Conservation (phyloP, 2,329 filamentous ascomycete genomes). For the Sarocladium oryzae region DNA sequence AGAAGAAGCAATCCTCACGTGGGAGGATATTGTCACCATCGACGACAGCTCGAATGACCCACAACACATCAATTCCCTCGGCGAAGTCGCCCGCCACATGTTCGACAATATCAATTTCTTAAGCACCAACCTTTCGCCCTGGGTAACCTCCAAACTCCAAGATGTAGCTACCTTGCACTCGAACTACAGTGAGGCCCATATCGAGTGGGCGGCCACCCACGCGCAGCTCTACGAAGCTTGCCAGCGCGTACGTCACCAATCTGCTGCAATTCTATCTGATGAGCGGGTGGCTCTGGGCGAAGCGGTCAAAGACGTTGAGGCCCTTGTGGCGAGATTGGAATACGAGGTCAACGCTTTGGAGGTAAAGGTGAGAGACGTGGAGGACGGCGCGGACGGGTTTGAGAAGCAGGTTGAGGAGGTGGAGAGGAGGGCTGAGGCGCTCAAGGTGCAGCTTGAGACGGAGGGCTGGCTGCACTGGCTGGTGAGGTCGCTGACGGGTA, state of each 20-base stretch:
- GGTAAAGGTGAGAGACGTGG: slow-evolving; percentile 78
- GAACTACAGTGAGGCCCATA: slow-evolving; percentile 54
- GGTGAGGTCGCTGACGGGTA: slow-evolving; percentile 53
- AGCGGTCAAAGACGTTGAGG: slow-evolving; percentile 70
- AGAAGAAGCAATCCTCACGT: slow-evolving; percentile 65
- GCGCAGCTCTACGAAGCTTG: slow-evolving; percentile 65
- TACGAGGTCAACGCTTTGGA: slow-evolving; percentile 83
- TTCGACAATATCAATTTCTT: slow-evolving; percentile 47
- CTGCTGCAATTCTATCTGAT: slow-evolving; percentile 61
- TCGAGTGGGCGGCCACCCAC: slow-evolving; percentile 61
- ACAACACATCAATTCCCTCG: slow-evolving; percentile 25
- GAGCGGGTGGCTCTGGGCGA: slow-evolving; percentile 66
- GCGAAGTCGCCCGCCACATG: slow-evolving; percentile 51
- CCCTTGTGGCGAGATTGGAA: slow-evolving; percentile 76
- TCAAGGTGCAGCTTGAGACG: slow-evolving; percentile 56
- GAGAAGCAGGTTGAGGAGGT: slow-evolving; percentile 70
- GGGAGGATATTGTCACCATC: slow-evolving; percentile 49
- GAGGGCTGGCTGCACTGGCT: slow-evolving; percentile 61
- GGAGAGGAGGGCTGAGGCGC: slow-evolving; percentile 55
- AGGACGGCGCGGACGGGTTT: slow-evolving; percentile 74
- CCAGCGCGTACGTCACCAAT: slow-evolving; percentile 58
- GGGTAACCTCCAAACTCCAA: slow-evolving; percentile 53
- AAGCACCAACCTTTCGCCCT: slow-evolving; percentile 47
- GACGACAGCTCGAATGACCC: slow-evolving; percentile 23
- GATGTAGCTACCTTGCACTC: slow-evolving; percentile 54